These are phyloP conservation scores for Fusarium pilosicola DNA, from an alignment of 2,329 filamentous ascomycete genomes.

Conservation along the genomic window DNA sequence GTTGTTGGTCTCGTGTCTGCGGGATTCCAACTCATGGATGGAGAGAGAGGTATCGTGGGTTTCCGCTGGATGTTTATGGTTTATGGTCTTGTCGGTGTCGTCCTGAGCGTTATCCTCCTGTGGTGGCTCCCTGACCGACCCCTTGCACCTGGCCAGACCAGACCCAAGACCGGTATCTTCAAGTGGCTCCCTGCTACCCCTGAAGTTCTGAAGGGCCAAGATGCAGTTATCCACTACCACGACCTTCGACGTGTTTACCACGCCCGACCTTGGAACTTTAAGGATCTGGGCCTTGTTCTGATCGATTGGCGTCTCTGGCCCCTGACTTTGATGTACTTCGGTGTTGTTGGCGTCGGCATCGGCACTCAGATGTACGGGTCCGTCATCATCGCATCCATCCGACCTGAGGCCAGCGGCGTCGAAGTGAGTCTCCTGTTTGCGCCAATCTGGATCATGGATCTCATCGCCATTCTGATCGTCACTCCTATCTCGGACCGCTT, in stretches of 20 bases:
- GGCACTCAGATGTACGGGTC: slow-evolving; percentile 89
- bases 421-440: slow-evolving; percentile 85
- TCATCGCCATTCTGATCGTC: slow-evolving; percentile 85
- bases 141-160: slow-evolving; percentile 73
- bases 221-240: slow-evolving; percentile 83
- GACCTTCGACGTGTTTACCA: slow-evolving; percentile 86
- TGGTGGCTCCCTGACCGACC: slow-evolving; percentile 94
- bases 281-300: slow-evolving; percentile 75
- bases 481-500: slow-evolving; percentile 90
- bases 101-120: slow-evolving; percentile 77
- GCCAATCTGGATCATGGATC: slow-evolving; percentile 94
- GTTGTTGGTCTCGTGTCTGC: slow-evolving; percentile 91
- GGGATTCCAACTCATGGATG: slow-evolving; percentile 92
- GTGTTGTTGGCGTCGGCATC: slow-evolving; percentile 91
- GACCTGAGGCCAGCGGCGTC: slow-evolving; percentile 76
- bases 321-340: slow-evolving; percentile 90
- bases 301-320: slow-evolving; percentile 92
- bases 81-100: slow-evolving; percentile 79
- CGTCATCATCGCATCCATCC: slow-evolving; percentile 84
- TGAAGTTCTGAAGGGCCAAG: slow-evolving; percentile 79
- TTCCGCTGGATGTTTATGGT: slow-evolving; percentile 95
- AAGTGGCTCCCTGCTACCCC: slow-evolving; percentile 74
- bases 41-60: slow-evolving; percentile 76
- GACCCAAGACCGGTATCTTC: slow-evolving; percentile 61
- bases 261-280: slow-evolving; percentile 75